Evolutionary conservation across 2,329 filamentous ascomycete species (phyloP).

Genomic region (Phialocephala subalpina): DNA sequence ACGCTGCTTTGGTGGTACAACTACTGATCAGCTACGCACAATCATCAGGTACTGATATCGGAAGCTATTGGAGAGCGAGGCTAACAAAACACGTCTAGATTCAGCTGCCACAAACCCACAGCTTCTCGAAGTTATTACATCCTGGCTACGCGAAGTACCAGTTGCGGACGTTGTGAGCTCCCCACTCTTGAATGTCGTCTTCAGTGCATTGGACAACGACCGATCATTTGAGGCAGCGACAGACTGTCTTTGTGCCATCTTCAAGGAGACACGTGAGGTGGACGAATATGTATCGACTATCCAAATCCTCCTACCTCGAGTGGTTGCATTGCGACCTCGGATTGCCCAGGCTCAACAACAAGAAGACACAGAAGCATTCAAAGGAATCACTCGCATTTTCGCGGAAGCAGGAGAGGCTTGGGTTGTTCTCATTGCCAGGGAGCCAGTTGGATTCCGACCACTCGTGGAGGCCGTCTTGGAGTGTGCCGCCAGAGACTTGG

Average conservation of each 20-base stretch:
- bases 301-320: slow-evolving; percentile 79
- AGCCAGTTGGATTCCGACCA: slow-evolving; percentile 81
- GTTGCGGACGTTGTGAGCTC: slow-evolving; percentile 85
- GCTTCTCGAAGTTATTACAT: slow-evolving; percentile 93
- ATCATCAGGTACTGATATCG: slow-evolving; percentile 77
- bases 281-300: slow-evolving; percentile 89
- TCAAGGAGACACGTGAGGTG: slow-evolving; percentile 91
- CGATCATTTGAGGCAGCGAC: slow-evolving; percentile 85
- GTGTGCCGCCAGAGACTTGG: slow-evolving; percentile 85
- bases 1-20: slow-evolving; percentile 85
- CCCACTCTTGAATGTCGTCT: slow-evolving; percentile 81
- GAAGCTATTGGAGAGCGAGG: slow-evolving; percentile 21
- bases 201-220: slow-evolving; percentile 79
- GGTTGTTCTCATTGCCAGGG: slow-evolving; percentile 88
- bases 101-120: slow-evolving; percentile 85
- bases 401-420: slow-evolving; percentile 93
- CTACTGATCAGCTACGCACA: slow-evolving; percentile 91
- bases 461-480: slow-evolving; percentile 93
- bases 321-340: slow-evolving; percentile 79
- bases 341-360: slow-evolving; percentile 78
- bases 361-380: slow-evolving; percentile 86
- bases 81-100: slow-evolving; percentile 55
- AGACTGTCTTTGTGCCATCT: slow-evolving; percentile 91
- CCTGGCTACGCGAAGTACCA: slow-evolving; percentile 94
- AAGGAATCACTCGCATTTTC: slow-evolving; percentile 88